Evolutionary conservation across 2,329 filamentous ascomycete species (phyloP), one percentile per base, ranked within the genome.

Genomic region (Alternaria tenuissima): DNA sequence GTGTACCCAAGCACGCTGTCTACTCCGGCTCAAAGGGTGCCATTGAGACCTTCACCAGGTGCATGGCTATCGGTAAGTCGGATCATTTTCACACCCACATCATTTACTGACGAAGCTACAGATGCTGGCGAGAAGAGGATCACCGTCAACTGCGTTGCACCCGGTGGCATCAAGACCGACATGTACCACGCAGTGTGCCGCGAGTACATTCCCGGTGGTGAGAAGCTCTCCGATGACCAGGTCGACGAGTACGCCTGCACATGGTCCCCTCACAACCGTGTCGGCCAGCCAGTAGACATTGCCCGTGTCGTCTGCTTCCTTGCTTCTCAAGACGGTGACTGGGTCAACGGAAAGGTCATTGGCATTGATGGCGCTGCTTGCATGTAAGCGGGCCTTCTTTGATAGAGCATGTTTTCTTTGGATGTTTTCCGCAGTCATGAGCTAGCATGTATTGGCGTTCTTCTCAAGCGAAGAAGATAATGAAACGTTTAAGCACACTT

Each of bases 281-380:
- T 89, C 60, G 88, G 88, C 66, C 86, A 89, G 65, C 88, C 88
- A 58, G 86, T 89, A 72, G 88, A 90, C 74, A 87, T 91, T 75
- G 88, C 88, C 63, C 85, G 87, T 62, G 87, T 89, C 18, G 87
- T 89, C 57, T 87, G 85, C 80, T 81, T 86, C 83, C 68, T 89
- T 77, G 75, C 87, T 69, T 77, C 85, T 75, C 79, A 89, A 81
- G 78, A 88, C 77, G 76, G 86, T 75, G 81, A 89, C 72, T 84
- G 74, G 84, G 79, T 85, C 61, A 85, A 84, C 73, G 83, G 83
- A 73, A 85, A 85, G 79, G 81, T 85, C 72, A 82, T 84, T 64
- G 82, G 82, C 63, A 82, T 83, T 55, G 78, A 80, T 53, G 78
- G 78, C 41, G 78, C 77, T 69, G 78, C 78, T 61, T 79, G 77